These are phyloP conservation scores for Geranium rotundifolium DNA, from an alignment of 345 rosid species.

Conservation along the genomic window DNA sequence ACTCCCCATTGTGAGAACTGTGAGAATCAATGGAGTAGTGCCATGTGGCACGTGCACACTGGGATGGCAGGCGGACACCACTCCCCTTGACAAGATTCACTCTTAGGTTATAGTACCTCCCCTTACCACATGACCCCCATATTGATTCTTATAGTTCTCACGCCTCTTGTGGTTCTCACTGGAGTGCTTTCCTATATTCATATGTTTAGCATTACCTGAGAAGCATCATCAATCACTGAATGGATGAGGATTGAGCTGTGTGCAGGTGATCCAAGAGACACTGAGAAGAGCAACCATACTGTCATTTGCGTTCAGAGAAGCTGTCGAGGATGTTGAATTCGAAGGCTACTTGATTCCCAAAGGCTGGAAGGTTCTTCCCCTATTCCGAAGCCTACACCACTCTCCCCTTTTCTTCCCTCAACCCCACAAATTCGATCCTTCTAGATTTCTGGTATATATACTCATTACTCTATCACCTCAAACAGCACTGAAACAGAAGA, in stretches of 20 bases:
- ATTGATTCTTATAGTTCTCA: too few species aligned
- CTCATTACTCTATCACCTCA: not conserved
- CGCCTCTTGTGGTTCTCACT: too few species aligned
- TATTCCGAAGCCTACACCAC: slow-evolving; percentile 82
- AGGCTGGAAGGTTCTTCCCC: slow-evolving; percentile 97
- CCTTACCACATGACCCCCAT: not conserved
- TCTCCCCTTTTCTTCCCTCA: slow-evolving; percentile 55
- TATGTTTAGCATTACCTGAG: too few species aligned
- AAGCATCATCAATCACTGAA: not conserved
- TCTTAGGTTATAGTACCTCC: too few species aligned
- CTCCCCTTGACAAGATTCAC: too few species aligned
- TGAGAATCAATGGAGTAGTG: too few species aligned
- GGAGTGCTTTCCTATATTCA: too few species aligned
- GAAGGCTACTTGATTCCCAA: slow-evolving; percentile 77
- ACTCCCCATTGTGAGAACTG: too few species aligned
- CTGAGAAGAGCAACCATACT: slow-evolving; percentile 72
- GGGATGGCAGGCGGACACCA: too few species aligned
- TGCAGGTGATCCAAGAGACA: slow-evolving; percentile 95
- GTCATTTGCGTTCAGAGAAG: slow-evolving; percentile 90
- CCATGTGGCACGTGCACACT: too few species aligned
- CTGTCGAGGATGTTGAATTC: slow-evolving; percentile 71
- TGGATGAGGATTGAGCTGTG: not conserved
- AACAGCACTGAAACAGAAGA: not conserved
- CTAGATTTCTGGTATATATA: slow-evolving; percentile 60
- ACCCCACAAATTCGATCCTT: slow-evolving; percentile 76